Evolutionary conservation across 2,329 filamentous ascomycete genomes (phyloP), one percentile per base, ranked within the genome.

Genomic region (Ophiostoma ulmi): DNA sequence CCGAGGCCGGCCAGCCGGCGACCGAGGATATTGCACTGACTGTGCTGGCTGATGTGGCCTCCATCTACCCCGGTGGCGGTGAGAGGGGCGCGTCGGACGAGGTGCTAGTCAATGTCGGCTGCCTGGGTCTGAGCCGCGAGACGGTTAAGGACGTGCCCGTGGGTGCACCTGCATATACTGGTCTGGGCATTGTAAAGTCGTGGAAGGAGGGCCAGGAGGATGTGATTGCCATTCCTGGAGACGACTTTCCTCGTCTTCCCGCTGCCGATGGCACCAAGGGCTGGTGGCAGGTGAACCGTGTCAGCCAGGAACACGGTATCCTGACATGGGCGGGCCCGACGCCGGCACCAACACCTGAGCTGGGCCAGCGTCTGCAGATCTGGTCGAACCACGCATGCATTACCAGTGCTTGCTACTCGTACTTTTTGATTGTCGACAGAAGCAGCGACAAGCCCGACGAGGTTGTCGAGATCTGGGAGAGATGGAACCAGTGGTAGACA

Each of bases 361-460:
- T 92, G 41, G 91, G 91, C 0, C 86, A 92, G 76, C 87, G 87
- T 75, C 79, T 94, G 36, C 83, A 87, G 71, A 81, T 94, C 8
- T 94, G 90, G 88, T 91, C 91, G 0, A 94, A 94, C 75, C 92
- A 95, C 80, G 88, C 91, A 48, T 95, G 92, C 77, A 90, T 94
- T 74, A 86, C 91, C 1, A 89, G 90, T 0, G 88, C 88, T 0
- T 86, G 87, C 38, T 91, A 89, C 79, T 87, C 85, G 1, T 92
- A 87, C 84, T 95, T 93, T 79, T 80, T 93, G 26, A 81, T 94
- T 44, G 87, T 94, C 1, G 91, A 94, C 78, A 87, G 86, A 38
- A 79, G 78, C 20, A 79, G 81, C 69, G 84, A 83, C 0, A 81
- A 82, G 31, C 84, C 87, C 74, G 83, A 89, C 72, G 84, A 86